These are phyloP conservation scores for Grammothele lineata DNA, from an alignment of 768 basidiomycete species.

Conservation along the genomic window DNA sequence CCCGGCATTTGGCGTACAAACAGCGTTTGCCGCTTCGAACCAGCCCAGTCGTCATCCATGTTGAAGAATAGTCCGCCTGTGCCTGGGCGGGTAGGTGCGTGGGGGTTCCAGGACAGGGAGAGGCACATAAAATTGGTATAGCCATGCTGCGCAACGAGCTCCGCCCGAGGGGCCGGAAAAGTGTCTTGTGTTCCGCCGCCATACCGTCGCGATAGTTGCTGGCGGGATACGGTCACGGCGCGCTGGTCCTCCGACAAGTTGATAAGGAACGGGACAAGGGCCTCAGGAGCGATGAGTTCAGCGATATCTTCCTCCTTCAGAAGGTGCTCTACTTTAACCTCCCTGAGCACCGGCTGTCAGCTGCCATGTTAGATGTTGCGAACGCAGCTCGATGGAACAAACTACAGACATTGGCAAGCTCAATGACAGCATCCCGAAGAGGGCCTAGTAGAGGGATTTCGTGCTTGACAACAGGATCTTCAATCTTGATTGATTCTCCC, in stretches of 20 bases:
- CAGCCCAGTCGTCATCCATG: not conserved
- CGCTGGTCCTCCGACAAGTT: constrained; percentile 22
- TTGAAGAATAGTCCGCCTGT: constrained; percentile 31
- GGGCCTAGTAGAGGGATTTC: too few species aligned
- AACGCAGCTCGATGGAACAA: too few species aligned
- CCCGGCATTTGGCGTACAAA: constrained; percentile 2
- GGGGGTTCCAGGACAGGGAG: constrained; percentile 28
- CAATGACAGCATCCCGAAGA: too few species aligned
- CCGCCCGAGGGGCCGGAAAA: constrained; percentile 20
- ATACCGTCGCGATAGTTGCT: constrained; percentile 27
- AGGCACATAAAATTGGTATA: constrained; percentile 31
- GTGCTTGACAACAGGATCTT: too few species aligned
- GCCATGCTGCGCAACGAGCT: constrained; percentile 24
- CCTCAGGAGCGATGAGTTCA: constrained; percentile 15
- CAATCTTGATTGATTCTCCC: too few species aligned
- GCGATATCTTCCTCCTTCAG: constrained; percentile 5
- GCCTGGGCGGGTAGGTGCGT: constrained; percentile 34
- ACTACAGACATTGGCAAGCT: too few species aligned
- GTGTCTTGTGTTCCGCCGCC: constrained; percentile 32
- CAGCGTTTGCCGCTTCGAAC: not conserved
- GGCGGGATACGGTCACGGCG: constrained; percentile 27
- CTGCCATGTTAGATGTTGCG: too few species aligned
- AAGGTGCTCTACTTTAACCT: constrained; percentile 1
- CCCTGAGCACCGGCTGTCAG: too few species aligned
- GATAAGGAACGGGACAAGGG: constrained; percentile 23